Conservation (phyloP, 495 filamentous ascomycete genomes). For the Pseudomonodictys pantanalensis region DNA sequence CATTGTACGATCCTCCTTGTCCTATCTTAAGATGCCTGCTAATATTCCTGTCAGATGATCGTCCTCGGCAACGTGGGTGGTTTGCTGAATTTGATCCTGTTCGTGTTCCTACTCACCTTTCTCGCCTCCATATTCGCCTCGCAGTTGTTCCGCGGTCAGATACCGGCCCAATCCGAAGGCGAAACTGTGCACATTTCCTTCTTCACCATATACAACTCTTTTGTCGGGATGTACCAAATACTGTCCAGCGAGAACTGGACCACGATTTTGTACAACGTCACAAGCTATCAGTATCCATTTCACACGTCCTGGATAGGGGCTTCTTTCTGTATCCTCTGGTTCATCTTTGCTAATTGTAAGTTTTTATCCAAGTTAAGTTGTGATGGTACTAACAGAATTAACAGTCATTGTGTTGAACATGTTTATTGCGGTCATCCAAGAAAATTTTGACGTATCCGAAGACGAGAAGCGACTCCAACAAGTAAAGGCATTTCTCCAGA, state of each 20-base stretch:
- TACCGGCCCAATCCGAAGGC: slow-evolving; percentile 61
- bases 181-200: slow-evolving; percentile 68
- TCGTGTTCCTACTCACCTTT: slow-evolving; percentile 94
- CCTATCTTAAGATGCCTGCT: not conserved
- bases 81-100: slow-evolving; percentile 90
- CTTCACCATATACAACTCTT: slow-evolving; percentile 87
- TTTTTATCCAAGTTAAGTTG: not conserved
- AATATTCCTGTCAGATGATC: slow-evolving; percentile 45
- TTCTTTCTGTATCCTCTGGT: slow-evolving; percentile 90
- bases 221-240: slow-evolving; percentile 97
- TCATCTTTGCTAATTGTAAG: slow-evolving; percentile 77
- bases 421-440: slow-evolving; percentile 99
- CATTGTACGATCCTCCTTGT: slow-evolving; percentile 52
- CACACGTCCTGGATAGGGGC: slow-evolving; percentile 91
- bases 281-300: slow-evolving; percentile 56
- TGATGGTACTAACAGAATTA: slow-evolving; percentile 1
- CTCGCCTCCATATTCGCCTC: slow-evolving; percentile 89
- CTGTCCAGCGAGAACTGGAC: slow-evolving; percentile 99
- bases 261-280: slow-evolving; percentile 76
- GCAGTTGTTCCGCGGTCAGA: slow-evolving; percentile 86
- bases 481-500: slow-evolving; percentile 88
- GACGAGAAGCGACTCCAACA: slow-evolving; percentile 97
- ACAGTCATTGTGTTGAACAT: slow-evolving; percentile 90
- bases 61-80: slow-evolving; percentile 90
- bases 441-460: slow-evolving; percentile 99